Evolutionary conservation across 208 protist species (phyloP).

Genomic region (Trypanosoma vivax): DNA sequence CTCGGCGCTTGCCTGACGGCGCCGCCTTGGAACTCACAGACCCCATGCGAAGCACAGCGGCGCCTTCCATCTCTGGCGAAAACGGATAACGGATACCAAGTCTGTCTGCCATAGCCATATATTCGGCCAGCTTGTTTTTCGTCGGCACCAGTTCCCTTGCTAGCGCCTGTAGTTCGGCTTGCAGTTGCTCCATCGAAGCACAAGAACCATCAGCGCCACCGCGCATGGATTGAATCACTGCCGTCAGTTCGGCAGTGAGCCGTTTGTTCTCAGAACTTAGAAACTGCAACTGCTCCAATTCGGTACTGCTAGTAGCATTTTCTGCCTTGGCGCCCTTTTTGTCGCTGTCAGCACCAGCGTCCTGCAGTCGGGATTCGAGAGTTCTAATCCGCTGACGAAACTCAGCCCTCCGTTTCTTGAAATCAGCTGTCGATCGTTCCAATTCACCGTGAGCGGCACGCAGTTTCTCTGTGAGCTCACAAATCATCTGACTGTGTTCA

Average conservation of each 20-base stretch:
- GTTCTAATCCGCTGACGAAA: constrained; percentile 28
- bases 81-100: constrained; percentile 81
- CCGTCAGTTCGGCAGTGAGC: constrained; percentile 17
- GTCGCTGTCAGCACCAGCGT: background rate
- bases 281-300: constrained; percentile 29
- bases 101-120: constrained; percentile 81
- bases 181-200: constrained; percentile 17
- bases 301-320: constrained; percentile 21
- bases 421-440: constrained; percentile 22
- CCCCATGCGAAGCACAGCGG: constrained; percentile 52
- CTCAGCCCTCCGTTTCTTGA: constrained; percentile 29
- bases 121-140: constrained; percentile 82
- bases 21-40: constrained; percentile 24
- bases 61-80: constrained; percentile 47
- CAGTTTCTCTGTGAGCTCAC: constrained; percentile 34
- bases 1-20: constrained; percentile 18
- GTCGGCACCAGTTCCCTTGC: constrained; percentile 62
- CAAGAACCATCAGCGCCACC: constrained; percentile 11
- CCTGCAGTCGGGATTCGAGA: constrained; percentile 8
- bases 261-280: constrained; percentile 39
- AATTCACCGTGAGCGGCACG: constrained; percentile 35
- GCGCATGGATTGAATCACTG: background rate
- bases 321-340: constrained; percentile 5
- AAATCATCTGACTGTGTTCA: constrained; percentile 43
- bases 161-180: constrained; percentile 52